phyloP scores from a whole-genome alignment of 257 asterid genomes.

The Linderniella brevidens region DNA sequence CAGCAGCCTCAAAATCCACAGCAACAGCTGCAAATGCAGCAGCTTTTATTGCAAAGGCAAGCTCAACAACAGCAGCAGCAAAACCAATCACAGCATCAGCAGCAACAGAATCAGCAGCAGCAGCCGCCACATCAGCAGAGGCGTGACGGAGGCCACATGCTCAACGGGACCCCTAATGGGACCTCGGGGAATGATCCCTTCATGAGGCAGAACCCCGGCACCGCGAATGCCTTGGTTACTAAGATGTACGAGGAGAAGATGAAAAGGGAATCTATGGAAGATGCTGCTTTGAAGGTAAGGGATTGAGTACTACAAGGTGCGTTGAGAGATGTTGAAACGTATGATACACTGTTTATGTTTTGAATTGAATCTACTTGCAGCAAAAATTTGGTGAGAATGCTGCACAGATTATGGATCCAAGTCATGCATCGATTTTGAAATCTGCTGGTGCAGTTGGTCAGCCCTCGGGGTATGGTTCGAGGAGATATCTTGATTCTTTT shows the following conservation, averaged over 20 bases:
- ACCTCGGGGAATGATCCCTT: slow-evolving; percentile 65
- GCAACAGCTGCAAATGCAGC: slow-evolving; percentile 71
- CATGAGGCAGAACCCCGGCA: slow-evolving; percentile 67
- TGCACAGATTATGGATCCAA: slow-evolving; percentile 65
- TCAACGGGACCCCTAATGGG: slow-evolving; percentile 73
- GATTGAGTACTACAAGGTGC: slow-evolving; percentile 1
- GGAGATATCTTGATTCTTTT: slow-evolving; percentile 3
- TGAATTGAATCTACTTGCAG: slow-evolving; percentile 26
- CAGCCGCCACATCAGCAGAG: slow-evolving; percentile 53
- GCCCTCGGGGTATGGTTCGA: slow-evolving; percentile 56
- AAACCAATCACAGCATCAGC: slow-evolving; percentile 29
- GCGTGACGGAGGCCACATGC: slow-evolving; percentile 63
- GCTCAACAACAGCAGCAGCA: slow-evolving; percentile 68
- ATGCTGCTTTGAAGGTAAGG: slow-evolving; percentile 72
- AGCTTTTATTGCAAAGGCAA: slow-evolving; percentile 58
- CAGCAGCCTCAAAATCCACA: slow-evolving; percentile 39
- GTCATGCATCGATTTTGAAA: slow-evolving; percentile 80
- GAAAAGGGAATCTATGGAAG: slow-evolving; percentile 88
- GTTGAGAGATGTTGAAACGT: not conserved
- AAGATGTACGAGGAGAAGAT: slow-evolving; percentile 87
- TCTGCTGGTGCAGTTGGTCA: slow-evolving; percentile 76
- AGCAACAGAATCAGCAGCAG: slow-evolving; percentile 45
- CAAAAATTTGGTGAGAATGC: slow-evolving; percentile 81
- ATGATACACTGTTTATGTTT: slow-evolving; percentile 32
- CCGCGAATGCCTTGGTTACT: slow-evolving; percentile 70